Conservation (phyloP, 2,329 filamentous ascomycete species). For the Thermoascus crustaceus region DNA sequence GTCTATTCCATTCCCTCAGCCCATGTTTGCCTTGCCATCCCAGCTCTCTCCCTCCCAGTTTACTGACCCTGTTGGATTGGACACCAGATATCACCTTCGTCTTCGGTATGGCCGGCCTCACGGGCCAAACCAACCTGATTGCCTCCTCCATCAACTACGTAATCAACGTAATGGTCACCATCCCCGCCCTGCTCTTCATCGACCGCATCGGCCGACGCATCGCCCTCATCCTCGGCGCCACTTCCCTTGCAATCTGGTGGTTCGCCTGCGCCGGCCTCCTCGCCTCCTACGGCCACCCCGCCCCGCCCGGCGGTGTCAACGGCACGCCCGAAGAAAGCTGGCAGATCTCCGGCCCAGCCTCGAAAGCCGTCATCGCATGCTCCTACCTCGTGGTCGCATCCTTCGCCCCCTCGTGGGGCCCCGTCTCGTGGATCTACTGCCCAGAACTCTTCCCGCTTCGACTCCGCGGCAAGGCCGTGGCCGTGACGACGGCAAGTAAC, state of each 20-base stretch:
- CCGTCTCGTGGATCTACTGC: constrained; percentile 35
- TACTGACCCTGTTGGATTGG: too few relatives aligned
- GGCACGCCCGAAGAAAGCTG: constrained; percentile 10
- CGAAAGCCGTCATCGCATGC: constrained; percentile 55
- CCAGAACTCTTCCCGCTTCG: constrained; percentile 36
- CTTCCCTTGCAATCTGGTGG: constrained; percentile 46
- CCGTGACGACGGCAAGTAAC: constrained; percentile 28
- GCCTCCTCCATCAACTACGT: constrained; percentile 57
- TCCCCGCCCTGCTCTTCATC: constrained; percentile 53
- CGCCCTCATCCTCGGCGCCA: constrained; percentile 49
- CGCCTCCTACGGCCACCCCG: constrained; percentile 18
- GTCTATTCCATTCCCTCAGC: too few relatives aligned
- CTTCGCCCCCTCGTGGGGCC: constrained; percentile 53
- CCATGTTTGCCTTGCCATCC: too few relatives aligned
- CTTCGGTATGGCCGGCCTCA: constrained; percentile 48
- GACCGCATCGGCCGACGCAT: constrained; percentile 53
- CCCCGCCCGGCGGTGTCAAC: constrained; percentile 15
- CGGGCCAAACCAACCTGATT: constrained; percentile 50
- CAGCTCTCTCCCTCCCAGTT: too few relatives aligned
- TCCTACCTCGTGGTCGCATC: constrained; percentile 60
- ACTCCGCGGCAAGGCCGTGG: constrained; percentile 30
- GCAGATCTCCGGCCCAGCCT: constrained; percentile 16
- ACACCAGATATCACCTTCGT: constrained; percentile 22
- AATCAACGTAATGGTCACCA: constrained; percentile 53
- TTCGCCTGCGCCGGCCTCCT: constrained; percentile 25